A percentile compares a stretch with the other conserved stretches of the same genome.
Conservation (phyloP, 2,329 filamentous ascomycete genomes). For the Pyrenochaeta sp. region DNA sequence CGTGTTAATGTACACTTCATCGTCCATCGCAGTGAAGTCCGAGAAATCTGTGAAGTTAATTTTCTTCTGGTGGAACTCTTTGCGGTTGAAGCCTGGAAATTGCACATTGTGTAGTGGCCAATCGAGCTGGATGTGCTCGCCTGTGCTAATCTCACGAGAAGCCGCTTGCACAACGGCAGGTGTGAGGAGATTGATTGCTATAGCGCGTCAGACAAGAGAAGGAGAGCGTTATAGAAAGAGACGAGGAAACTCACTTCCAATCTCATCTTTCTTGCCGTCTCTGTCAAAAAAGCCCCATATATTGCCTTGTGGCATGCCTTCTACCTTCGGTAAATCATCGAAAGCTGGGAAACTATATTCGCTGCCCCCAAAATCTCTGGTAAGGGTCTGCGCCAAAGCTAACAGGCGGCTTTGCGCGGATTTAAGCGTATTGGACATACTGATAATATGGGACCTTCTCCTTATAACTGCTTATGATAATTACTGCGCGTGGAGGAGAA, state of each 20-base stretch:
- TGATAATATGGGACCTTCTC: no score
- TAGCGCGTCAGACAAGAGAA: constrained; percentile 28
- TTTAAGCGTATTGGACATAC: neutral
- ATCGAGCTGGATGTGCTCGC: constrained; percentile 59
- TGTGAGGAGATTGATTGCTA: constrained; percentile 55
- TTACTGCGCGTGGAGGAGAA: neutral
- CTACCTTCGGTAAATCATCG: constrained; percentile 42
- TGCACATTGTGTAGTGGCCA: constrained; percentile 67
- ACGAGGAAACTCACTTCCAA: constrained; percentile 55
- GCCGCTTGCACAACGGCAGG: constrained; percentile 62
- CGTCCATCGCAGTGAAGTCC: constrained; percentile 39
- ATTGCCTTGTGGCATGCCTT: constrained; percentile 44
- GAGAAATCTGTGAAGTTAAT: constrained; percentile 52
- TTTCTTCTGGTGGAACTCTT: constrained; percentile 61
- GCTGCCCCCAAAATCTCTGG: neutral
- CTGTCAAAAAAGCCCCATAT: constrained; percentile 48
- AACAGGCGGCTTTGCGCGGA: no score
- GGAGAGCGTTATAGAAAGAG: neutral
- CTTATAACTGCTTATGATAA: neutral
- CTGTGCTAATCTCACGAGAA: constrained; percentile 60
- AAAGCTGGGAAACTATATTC: constrained; percentile 41
- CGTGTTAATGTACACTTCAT: constrained; percentile 44
- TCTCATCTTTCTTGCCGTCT: constrained; percentile 57
- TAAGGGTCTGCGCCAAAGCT: no score
- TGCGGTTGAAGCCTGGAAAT: constrained; percentile 62